Evolutionary conservation across 192 early-diverging fungal genomes (phyloP).

Genomic region (Chytriomyces sp.): DNA sequence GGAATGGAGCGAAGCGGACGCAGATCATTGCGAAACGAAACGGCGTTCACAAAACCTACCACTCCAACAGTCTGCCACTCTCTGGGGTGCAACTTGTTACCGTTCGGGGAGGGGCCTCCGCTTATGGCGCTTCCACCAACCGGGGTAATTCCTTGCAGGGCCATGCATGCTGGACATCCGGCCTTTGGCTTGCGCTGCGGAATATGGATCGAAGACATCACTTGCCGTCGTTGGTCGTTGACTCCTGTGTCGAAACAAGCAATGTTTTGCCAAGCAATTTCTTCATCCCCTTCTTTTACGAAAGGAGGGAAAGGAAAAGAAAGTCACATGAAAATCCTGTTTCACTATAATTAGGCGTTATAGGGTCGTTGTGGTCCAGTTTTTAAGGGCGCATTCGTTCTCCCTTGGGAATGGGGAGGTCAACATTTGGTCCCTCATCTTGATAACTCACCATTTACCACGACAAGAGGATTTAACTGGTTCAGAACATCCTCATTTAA

Average conservation of each 20-base stretch:
- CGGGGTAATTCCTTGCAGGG: neutral
- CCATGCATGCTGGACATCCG: slow-evolving; percentile 5
- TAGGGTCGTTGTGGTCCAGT: too few species aligned
- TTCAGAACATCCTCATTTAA: slow-evolving; percentile 54
- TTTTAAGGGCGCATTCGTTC: slow-evolving; percentile 51
- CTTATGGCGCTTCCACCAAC: neutral
- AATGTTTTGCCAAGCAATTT: too few species aligned
- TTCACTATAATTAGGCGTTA: too few species aligned
- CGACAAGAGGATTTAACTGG: slow-evolving; percentile 57
- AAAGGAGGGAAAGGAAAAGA: too few species aligned
- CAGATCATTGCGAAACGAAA: too few species aligned
- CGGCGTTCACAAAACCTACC: too few species aligned
- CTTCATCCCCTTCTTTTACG: too few species aligned
- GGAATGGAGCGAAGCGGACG: neutral
- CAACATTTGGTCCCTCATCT: neutral
- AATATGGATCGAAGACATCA: neutral
- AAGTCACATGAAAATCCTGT: too few species aligned
- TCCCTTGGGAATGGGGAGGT: slow-evolving; percentile 27
- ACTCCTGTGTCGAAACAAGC: too few species aligned
- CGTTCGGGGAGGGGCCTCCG: too few species aligned
- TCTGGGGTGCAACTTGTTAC: neutral
- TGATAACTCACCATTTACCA: slow-evolving; percentile 49
- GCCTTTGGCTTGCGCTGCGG: neutral
- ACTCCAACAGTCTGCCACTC: slow-evolving; percentile 17
- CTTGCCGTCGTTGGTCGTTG: too few species aligned